phyloP scores from a whole-genome alignment of 352 stramenopile genomes.

The Hyphochytrium catenoides region DNA sequence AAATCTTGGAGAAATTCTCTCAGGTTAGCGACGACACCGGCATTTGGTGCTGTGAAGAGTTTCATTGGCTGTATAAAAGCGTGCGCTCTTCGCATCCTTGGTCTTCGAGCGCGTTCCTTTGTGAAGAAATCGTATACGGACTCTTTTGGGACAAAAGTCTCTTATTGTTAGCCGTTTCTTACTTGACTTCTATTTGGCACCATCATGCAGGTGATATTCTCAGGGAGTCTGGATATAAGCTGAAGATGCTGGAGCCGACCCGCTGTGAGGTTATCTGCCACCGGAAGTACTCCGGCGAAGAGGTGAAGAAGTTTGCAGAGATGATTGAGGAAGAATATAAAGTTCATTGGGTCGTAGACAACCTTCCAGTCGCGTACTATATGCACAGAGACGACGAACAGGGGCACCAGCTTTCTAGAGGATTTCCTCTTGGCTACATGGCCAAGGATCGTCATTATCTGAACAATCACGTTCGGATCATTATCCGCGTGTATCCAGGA shows the following conservation, averaged over 20 bases:
- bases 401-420: conserved; percentile 24
- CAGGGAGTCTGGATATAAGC: conserved; percentile 64
- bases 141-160: too few relatives aligned
- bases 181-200: too few relatives aligned
- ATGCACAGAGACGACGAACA: conserved; percentile 15
- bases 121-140: too few relatives aligned
- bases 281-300: conserved; percentile 42
- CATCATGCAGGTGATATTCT: conserved; percentile 59
- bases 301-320: conserved; percentile 55
- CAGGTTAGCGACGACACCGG: too few relatives aligned
- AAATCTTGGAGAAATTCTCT: conserved; percentile 77
- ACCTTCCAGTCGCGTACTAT: conserved; percentile 63
- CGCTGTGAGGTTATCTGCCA: conserved; percentile 70
- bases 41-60: too few relatives aligned
- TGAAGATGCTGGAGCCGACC: conserved; percentile 66
- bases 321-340: conserved; percentile 86
- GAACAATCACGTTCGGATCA: conserved; percentile 95
- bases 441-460: conserved; percentile 74
- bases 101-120: too few relatives aligned
- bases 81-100: too few relatives aligned
- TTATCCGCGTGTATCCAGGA: conserved; percentile 62
- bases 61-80: too few relatives aligned
- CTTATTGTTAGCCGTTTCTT: too few relatives aligned
- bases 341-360: conserved; percentile 79
- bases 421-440: conserved; percentile 78